Conservation (phyloP, 805 yeast genomes). For the Candida saitoana region DNA sequence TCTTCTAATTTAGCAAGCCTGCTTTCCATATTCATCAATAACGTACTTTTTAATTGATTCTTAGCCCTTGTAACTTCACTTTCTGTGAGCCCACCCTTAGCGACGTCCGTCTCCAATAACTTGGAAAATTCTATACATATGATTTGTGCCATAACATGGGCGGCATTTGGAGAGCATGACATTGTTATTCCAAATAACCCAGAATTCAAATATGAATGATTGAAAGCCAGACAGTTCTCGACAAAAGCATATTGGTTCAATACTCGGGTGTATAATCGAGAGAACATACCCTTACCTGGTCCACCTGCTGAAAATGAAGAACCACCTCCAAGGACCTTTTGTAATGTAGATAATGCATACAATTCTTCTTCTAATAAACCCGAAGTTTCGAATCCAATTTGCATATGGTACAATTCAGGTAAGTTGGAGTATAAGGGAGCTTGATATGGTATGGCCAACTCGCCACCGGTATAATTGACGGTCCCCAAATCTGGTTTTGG, state of each 20-base stretch:
- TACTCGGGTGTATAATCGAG: slow-evolving; percentile 86
- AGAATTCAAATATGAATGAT: slow-evolving; percentile 84
- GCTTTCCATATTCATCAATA: slow-evolving; percentile 89
- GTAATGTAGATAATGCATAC: slow-evolving; percentile 85
- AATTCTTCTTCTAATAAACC: slow-evolving; percentile 81
- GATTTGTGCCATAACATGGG: slow-evolving; percentile 76
- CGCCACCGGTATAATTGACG: slow-evolving; percentile 57
- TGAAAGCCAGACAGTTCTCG: slow-evolving; percentile 83
- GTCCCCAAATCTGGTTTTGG: slow-evolving; percentile 42
- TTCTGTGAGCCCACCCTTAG: slow-evolving; percentile 56
- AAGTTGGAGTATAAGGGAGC: slow-evolving; percentile 43
- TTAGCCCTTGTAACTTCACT: slow-evolving; percentile 85
- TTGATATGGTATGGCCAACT: slow-evolving; percentile 34
- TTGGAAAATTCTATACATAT: slow-evolving; percentile 46
- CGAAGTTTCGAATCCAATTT: slow-evolving; percentile 83
- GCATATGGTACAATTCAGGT: slow-evolving; percentile 81
- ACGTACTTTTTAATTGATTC: slow-evolving; percentile 81
- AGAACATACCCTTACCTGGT: slow-evolving; percentile 98
- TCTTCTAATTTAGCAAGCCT: slow-evolving; percentile 94
- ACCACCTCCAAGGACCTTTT: slow-evolving; percentile 91
- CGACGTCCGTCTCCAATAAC: slow-evolving; percentile 27
- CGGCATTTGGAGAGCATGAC: slow-evolving; percentile 82
- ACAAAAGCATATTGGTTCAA: slow-evolving; percentile 87
- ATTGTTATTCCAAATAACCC: slow-evolving; percentile 89
- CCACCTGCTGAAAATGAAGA: slow-evolving; percentile 98